Evolutionary conservation across 352 stramenopile genomes (phyloP).

Genomic region (Globisporangium apiculatum): DNA sequence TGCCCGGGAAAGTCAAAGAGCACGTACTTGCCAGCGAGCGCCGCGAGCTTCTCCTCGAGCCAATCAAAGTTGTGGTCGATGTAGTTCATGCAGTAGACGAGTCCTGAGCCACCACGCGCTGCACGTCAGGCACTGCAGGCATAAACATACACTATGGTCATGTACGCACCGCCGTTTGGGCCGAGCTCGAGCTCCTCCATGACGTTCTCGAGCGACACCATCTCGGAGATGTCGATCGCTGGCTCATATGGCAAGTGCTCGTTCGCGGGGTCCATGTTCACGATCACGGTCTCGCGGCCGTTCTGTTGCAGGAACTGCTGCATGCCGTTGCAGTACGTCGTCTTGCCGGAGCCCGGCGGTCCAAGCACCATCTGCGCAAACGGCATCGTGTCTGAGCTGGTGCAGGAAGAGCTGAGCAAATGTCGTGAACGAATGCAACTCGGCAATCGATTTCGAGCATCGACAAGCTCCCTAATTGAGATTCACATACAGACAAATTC

Average conservation of each 20-base stretch:
- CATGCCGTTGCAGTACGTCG: slow-evolving; percentile 98
- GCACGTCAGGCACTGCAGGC: not conserved
- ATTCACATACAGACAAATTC: too few species aligned
- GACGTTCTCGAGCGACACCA: slow-evolving; percentile 94
- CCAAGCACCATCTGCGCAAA: slow-evolving; percentile 75
- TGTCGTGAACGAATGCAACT: too few species aligned
- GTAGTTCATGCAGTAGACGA: slow-evolving; percentile 99
- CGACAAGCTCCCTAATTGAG: too few species aligned
- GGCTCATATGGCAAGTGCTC: slow-evolving; percentile 80
- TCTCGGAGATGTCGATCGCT: slow-evolving; percentile 92
- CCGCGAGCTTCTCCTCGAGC: slow-evolving; percentile 91
- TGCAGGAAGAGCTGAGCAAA: not conserved
- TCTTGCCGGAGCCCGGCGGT: slow-evolving; percentile 91
- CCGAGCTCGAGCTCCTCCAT: slow-evolving; percentile 94
- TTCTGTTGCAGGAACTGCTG: slow-evolving; percentile 88
- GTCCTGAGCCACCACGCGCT: slow-evolving; percentile 21
- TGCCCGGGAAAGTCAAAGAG: slow-evolving; percentile 99
- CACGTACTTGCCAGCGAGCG: slow-evolving; percentile 89
- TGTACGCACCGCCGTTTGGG: slow-evolving; percentile 88
- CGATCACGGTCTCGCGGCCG: slow-evolving; percentile 75
- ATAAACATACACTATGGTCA: not conserved
- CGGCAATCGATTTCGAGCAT: too few species aligned
- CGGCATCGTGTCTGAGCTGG: slow-evolving; percentile 23
- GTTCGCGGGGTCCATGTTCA: slow-evolving; percentile 98
- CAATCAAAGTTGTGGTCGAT: slow-evolving; percentile 98